These are phyloP conservation scores for Hypoxylon sp. DNA, from an alignment of 2,329 filamentous ascomycete genomes.

Conservation along the genomic window DNA sequence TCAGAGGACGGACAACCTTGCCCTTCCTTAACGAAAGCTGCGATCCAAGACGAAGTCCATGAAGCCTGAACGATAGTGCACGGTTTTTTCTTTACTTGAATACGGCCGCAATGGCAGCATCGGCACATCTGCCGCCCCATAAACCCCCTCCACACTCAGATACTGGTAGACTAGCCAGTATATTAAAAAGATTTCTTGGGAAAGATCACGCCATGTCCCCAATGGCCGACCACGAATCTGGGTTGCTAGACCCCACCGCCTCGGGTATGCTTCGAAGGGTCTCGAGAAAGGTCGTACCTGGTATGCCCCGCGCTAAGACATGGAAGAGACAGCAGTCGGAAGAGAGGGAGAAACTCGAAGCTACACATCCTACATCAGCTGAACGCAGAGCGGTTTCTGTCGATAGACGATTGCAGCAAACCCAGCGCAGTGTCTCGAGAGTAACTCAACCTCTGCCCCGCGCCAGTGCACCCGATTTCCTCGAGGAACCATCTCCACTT, in stretches of 20 bases:
- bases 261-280: slow-evolving; percentile 57
- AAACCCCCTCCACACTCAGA: slow-evolving; percentile 43
- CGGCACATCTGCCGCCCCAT: slow-evolving; percentile 42
- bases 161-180: slow-evolving; percentile 40
- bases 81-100: slow-evolving; percentile 27
- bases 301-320: slow-evolving; percentile 79
- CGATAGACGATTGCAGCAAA: slow-evolving; percentile 61
- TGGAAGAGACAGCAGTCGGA: slow-evolving; percentile 89
- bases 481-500: slow-evolving; percentile 50
- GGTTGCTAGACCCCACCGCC: slow-evolving; percentile 41
- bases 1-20: slow-evolving; percentile 39
- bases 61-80: slow-evolving; percentile 40
- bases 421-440: slow-evolving; percentile 53
- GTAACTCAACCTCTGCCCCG: slow-evolving; percentile 56
- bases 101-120: slow-evolving; percentile 47
- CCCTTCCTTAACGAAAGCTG: slow-evolving; percentile 39
- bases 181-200: slow-evolving; percentile 45
- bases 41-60: slow-evolving; percentile 41
- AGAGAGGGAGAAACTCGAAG: slow-evolving; percentile 76
- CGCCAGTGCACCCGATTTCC: slow-evolving; percentile 62
- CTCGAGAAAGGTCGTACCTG: slow-evolving; percentile 76
- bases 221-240: slow-evolving; percentile 43
- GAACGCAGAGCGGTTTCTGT: slow-evolving; percentile 80
- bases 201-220: slow-evolving; percentile 44
- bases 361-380: slow-evolving; percentile 69